phyloP scores from a whole-genome alignment of 1,284 basidiomycete genomes.

The Fomitopsis palustris region DNA sequence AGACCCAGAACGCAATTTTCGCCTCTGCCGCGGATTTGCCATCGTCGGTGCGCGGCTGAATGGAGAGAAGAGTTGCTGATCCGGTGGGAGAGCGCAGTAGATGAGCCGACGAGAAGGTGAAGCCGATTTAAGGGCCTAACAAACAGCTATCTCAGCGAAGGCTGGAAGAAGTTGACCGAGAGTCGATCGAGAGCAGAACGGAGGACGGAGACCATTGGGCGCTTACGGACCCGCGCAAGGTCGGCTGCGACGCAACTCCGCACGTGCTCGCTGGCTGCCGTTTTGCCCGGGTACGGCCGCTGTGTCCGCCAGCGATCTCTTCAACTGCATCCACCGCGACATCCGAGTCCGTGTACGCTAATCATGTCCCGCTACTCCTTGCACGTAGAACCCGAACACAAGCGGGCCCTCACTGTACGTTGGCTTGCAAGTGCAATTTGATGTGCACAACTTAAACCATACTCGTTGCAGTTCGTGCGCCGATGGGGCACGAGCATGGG shows the following conservation, averaged over 20 bases:
- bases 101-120: conserved; percentile 2
- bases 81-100: background rate
- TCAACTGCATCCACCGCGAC: background rate
- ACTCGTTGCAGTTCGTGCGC: conserved; percentile 27
- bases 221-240: background rate
- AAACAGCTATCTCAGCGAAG: background rate
- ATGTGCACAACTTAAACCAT: background rate
- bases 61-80: background rate
- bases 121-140: background rate
- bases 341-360: background rate
- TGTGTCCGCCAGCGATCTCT: background rate
- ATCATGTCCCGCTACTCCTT: background rate
- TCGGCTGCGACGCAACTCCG: conserved; percentile 1
- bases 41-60: conserved; percentile 38
- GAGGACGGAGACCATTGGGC: background rate
- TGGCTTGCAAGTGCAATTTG: background rate
- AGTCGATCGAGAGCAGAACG: background rate
- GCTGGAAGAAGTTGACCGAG: background rate
- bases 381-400: conserved; percentile 1
- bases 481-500: conserved; percentile 58
- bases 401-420: conserved; percentile 11
- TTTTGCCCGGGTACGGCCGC: background rate
- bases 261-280: background rate
- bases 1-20: conserved; percentile 72
- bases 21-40: conserved; percentile 91